Conservation (phyloP, 306 rosid genomes). For the Cucurbita ficifolia region DNA sequence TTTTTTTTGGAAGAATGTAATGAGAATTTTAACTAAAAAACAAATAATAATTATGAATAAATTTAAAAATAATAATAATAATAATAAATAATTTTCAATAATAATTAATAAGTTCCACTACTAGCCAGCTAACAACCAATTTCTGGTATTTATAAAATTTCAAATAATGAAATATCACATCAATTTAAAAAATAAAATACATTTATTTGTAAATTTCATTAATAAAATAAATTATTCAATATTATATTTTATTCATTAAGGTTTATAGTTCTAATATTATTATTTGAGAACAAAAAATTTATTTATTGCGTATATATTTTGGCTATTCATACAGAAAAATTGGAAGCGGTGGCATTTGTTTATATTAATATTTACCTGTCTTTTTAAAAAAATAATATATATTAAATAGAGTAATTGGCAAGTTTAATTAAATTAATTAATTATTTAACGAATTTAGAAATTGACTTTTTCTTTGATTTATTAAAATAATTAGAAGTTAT, state of each 20-base stretch:
- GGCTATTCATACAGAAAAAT: not conserved
- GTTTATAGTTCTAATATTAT: no score
- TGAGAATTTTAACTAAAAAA: not conserved
- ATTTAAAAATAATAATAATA: not conserved
- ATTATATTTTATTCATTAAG: not conserved
- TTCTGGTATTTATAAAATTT: not conserved
- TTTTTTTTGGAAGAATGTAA: not conserved
- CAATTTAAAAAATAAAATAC: not conserved
- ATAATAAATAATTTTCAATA: not conserved
- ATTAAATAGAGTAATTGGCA: not conserved
- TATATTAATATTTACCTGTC: not conserved
- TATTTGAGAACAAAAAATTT: not conserved
- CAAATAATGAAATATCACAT: not conserved
- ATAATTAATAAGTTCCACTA: not conserved
- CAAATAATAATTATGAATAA: not conserved
- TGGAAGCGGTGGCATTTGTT: not conserved
- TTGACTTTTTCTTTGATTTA: not conserved
- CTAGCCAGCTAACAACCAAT: not conserved
- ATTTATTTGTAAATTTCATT: not conserved
- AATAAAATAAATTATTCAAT: not conserved
- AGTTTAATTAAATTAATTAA: not conserved
- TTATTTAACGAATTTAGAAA: not conserved
- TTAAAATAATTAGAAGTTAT: not conserved
- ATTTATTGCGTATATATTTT: not conserved
- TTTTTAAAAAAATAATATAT: not conserved